These are phyloP conservation scores for Verticillium klebahnii DNA, from an alignment of 2,329 filamentous ascomycete species.

Conservation along the genomic window DNA sequence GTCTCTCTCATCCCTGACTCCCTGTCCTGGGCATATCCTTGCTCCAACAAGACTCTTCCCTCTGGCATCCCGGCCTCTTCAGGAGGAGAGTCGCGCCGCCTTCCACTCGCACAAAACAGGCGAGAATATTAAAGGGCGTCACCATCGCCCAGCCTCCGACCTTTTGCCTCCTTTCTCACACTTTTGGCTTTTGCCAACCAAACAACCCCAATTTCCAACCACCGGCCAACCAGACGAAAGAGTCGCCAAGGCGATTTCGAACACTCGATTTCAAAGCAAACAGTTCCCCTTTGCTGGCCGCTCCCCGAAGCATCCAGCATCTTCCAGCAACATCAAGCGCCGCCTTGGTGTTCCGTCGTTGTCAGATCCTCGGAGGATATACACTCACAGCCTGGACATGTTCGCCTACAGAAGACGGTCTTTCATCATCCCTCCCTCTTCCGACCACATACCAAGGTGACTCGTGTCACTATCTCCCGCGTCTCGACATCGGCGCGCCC, in stretches of 20 bases:
- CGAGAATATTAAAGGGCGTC: conserved; percentile 1
- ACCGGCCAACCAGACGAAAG: conserved; percentile 15
- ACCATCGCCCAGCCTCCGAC: background rate
- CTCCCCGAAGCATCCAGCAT: conserved; percentile 22
- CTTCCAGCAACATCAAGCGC: conserved; percentile 18
- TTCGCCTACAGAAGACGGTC: conserved; percentile 51
- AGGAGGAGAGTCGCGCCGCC: background rate
- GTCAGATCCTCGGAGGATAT: conserved; percentile 22
- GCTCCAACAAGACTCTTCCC: background rate
- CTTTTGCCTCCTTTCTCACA: background rate
- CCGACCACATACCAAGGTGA: conserved; percentile 61
- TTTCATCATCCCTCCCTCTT: conserved; percentile 51
- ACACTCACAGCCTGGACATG: conserved; percentile 42
- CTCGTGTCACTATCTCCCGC: conserved; percentile 42
- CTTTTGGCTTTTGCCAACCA: conserved; percentile 28
- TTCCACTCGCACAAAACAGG: background rate
- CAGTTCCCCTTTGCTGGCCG: conserved; percentile 15
- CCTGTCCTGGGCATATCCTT: background rate
- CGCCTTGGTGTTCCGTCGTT: conserved; percentile 12
- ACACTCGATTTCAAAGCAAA: background rate
- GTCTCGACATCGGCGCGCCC: conserved; percentile 43
- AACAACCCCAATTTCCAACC: conserved; percentile 13
- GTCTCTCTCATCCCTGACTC: background rate
- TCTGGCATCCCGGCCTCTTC: background rate
- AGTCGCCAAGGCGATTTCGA: background rate